A percentile compares a stretch with the other conserved stretches of the same genome.
These are phyloP conservation scores for Trichosporon faecale DNA, from an alignment of 1,284 basidiomycete species.

Conservation along the genomic window DNA sequence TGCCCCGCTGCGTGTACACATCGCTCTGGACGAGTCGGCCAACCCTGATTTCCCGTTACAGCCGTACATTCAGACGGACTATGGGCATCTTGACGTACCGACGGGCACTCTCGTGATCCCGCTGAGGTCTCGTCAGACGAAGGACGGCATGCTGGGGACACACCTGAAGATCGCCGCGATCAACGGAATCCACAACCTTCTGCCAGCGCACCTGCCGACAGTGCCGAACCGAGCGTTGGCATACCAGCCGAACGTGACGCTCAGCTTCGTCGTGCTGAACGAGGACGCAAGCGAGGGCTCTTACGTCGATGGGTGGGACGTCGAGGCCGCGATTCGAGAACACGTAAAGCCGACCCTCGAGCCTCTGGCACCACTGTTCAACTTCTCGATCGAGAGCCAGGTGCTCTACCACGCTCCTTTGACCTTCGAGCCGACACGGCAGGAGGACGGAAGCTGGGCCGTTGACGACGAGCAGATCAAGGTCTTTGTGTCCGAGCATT, in stretches of 20 bases:
- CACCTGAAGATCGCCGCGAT: constrained; percentile 51
- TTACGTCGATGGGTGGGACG: constrained; percentile 67
- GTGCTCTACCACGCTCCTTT: constrained; percentile 87
- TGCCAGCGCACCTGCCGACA: constrained; percentile 53
- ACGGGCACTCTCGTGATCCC: constrained; percentile 42
- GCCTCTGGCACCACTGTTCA: constrained; percentile 67
- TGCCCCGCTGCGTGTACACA: constrained; percentile 34
- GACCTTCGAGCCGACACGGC: constrained; percentile 63
- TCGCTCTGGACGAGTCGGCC: constrained; percentile 28
- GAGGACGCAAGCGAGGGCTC: constrained; percentile 73
- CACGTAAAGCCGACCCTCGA: constrained; percentile 66
- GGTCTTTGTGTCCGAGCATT: constrained; percentile 89
- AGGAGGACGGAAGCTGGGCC: constrained; percentile 54
- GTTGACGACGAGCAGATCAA: constrained; percentile 76
- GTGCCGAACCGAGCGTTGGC: constrained; percentile 50
- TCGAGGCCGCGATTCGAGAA: constrained; percentile 62
- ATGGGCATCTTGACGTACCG: constrained; percentile 11
- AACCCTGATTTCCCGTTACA: constrained; percentile 38
- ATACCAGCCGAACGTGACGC: constrained; percentile 70
- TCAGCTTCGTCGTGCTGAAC: constrained; percentile 64
- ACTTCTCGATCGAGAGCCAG: constrained; percentile 90
- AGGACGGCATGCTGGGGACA: constrained; percentile 19
- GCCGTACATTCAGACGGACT: constrained; percentile 40
- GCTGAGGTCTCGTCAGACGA: constrained; percentile 15
- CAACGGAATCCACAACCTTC: constrained; percentile 60